A percentile compares a stretch with the other conserved stretches of the same genome.
Conservation (phyloP, 75 land plant species). For the Picea glauca region DNA sequence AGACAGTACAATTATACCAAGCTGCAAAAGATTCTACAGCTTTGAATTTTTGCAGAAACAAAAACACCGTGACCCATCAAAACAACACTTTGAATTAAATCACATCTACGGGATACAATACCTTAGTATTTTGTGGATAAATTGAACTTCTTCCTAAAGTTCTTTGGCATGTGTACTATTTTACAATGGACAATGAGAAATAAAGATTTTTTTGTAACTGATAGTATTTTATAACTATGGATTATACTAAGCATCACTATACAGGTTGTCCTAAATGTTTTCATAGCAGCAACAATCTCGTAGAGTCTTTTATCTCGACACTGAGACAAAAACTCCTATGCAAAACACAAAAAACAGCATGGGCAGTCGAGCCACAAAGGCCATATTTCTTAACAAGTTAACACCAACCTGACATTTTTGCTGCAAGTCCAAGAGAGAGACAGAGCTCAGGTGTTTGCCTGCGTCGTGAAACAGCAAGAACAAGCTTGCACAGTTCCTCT, state of each 20-base stretch:
- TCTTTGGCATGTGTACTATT: too few relatives aligned
- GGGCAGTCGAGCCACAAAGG: slow-evolving; percentile 4
- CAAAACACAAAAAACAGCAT: background rate
- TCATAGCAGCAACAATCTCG: background rate
- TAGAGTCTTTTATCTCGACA: background rate
- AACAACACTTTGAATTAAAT: too few relatives aligned
- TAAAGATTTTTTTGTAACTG: too few relatives aligned
- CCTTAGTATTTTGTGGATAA: too few relatives aligned
- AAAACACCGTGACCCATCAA: too few relatives aligned
- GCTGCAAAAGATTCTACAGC: background rate
- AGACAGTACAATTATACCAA: background rate
- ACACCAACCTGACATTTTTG: slow-evolving; percentile 70
- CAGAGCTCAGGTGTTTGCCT: slow-evolving; percentile 67
- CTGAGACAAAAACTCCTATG: background rate
- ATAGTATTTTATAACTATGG: too few relatives aligned
- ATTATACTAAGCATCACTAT: background rate
- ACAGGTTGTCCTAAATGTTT: background rate
- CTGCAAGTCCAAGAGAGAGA: slow-evolving; percentile 47
- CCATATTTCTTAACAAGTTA: background rate
- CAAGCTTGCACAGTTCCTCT: slow-evolving; percentile 66
- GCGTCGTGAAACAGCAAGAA: slow-evolving; percentile 41
- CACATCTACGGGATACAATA: too few relatives aligned
- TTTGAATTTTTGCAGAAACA: background rate
- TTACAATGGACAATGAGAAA: too few relatives aligned
- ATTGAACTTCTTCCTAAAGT: too few relatives aligned